Conservation (phyloP, 257 asterid genomes). For the Handroanthus guayacan region DNA sequence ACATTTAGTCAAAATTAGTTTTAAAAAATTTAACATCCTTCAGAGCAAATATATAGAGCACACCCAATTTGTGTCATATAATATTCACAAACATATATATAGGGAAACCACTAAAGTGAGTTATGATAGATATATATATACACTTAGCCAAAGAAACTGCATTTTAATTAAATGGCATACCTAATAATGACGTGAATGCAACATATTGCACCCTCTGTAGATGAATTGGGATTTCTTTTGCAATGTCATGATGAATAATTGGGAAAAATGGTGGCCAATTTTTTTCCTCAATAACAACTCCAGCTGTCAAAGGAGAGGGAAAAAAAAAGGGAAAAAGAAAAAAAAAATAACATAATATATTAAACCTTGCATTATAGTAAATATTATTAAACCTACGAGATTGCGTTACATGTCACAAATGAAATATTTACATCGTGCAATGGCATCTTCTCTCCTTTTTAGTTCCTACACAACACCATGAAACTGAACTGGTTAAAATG, state of each 20-base stretch:
- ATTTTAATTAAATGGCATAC: constrained; percentile 48
- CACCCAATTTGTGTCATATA: too few species aligned
- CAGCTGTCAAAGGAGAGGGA: constrained; percentile 66
- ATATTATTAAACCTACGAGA: not conserved
- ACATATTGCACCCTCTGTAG: constrained; percentile 88
- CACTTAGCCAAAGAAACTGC: not conserved
- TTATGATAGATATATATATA: too few species aligned
- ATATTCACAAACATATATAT: too few species aligned
- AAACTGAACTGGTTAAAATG: constrained; percentile 26
- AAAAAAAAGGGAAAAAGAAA: not conserved
- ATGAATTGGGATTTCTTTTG: constrained; percentile 87
- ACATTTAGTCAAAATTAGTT: too few species aligned
- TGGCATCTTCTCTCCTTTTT: constrained; percentile 82
- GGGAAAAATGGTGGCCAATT: constrained; percentile 94
- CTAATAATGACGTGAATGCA: constrained; percentile 83
- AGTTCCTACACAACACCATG: constrained; percentile 64
- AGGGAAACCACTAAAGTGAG: too few species aligned
- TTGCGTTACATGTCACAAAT: not conserved
- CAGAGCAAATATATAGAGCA: too few species aligned
- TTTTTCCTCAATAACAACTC: constrained; percentile 82
- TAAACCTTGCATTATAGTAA: constrained; percentile 15
- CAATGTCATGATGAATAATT: constrained; percentile 84
- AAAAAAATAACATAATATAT: not conserved
- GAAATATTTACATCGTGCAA: constrained; percentile 58
- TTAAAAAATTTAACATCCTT: too few species aligned